A percentile compares a stretch with the other conserved stretches of the same genome.
phyloP scores from a whole-genome alignment of 306 rosid species.

The Dalbergia cultrata region DNA sequence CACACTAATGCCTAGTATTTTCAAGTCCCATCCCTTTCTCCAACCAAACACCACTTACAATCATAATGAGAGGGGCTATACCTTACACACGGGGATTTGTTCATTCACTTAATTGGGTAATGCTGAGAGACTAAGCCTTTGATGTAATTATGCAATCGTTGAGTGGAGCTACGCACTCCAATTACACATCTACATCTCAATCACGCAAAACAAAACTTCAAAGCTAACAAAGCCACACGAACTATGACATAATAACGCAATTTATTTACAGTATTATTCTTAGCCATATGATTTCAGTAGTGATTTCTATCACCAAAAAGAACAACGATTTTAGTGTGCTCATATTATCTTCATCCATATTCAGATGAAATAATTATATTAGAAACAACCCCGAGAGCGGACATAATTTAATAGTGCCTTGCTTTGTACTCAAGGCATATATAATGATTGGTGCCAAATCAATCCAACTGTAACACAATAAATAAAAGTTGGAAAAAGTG shows the following conservation, averaged over 20 bases:
- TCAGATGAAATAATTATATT: too few species aligned
- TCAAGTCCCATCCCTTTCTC: slow-evolving; percentile 51
- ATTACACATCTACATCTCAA: slow-evolving; percentile 59
- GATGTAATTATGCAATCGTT: slow-evolving; percentile 49
- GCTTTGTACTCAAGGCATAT: slow-evolving; percentile 37
- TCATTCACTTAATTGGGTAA: slow-evolving; percentile 40
- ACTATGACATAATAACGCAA: slow-evolving; percentile 3
- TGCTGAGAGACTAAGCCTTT: slow-evolving; percentile 15
- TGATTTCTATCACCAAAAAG: slow-evolving; percentile 19
- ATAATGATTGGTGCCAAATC: slow-evolving; percentile 28
- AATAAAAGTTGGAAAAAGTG: not conserved
- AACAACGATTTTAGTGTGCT: not conserved
- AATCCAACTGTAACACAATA: slow-evolving; percentile 32
- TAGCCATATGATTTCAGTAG: slow-evolving; percentile 18
- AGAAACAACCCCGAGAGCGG: not conserved
- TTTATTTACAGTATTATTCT: not conserved
- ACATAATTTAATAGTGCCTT: slow-evolving; percentile 15
- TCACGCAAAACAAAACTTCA: slow-evolving; percentile 86
- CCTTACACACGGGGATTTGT: slow-evolving; percentile 35
- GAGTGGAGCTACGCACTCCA: slow-evolving; percentile 52
- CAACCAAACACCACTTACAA: slow-evolving; percentile 69
- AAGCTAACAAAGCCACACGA: slow-evolving; percentile 67
- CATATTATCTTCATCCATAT: not conserved
- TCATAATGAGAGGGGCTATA: slow-evolving; percentile 9
- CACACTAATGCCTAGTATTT: not conserved